Evolutionary conservation across 169 alveolate genomes (phyloP), one percentile per base, ranked within the genome.

Genomic region (Blepharisma undulans): DNA sequence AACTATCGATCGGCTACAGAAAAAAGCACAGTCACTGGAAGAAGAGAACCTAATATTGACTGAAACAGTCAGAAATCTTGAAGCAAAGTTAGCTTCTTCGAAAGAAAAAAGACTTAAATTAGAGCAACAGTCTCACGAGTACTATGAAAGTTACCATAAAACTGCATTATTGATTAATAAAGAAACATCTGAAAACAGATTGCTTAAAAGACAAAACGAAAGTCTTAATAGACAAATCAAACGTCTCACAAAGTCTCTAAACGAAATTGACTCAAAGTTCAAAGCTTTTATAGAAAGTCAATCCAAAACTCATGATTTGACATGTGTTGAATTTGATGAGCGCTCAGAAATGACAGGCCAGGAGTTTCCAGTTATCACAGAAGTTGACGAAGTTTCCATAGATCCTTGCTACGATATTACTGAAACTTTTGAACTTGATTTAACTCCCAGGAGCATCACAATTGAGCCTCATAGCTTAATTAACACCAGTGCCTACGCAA

Each of bases 101-200:
- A 82, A 82, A 60, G 36, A 36, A 21, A 59, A 32, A 82, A 72
- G 22, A 30, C 22, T 48, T 22, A 30, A 82, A 82, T 21, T 30
- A 22, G 89, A 82, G 77, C 27, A 59, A 82, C 33, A 59, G 48
- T 21, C 89, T 59, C 77, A 48, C 34, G 89, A 82, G 77, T 48
- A 60, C 34, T 82, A 82, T 30, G 89, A 82, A 82, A 22, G 14
- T 30, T 82, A 82, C 76, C 89, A 82, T 22, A 32, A n/a, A 30
- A 48, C 89, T 22, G 22, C 60, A n/a, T 30, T 82, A 22, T 22
- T 82, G 36, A 82, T 82, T 12, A 82, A 82, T 74, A 82, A 82
- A 82, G 89, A 82, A 21, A 16, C 89, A 22, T 72, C 89, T 82
- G 71, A 82, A 59, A 82, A 82, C 76, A 22, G 27, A 22, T 16